Percentiles rank a stretch among this genome's conserved stretches.
Conservation (phyloP, 805 yeast species). For the Ogataea pignaliae region DNA sequence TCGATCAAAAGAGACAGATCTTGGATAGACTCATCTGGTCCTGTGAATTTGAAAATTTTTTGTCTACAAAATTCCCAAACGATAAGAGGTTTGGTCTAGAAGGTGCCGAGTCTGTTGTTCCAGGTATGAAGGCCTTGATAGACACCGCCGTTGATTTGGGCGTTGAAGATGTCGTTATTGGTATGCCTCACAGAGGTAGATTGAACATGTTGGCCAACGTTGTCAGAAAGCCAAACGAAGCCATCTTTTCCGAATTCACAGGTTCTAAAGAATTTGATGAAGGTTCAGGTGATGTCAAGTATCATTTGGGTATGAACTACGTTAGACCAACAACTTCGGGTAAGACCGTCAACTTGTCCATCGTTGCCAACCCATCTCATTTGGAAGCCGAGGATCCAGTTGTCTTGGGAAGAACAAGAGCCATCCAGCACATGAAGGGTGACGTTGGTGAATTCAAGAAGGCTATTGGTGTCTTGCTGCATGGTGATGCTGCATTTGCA, state of each 20-base stretch:
- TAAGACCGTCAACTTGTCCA: constrained; percentile 87
- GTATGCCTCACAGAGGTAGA: constrained; percentile 99
- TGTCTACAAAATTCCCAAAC: constrained; percentile 94
- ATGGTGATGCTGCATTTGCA: constrained; percentile 99
- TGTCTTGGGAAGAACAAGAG: constrained; percentile 96
- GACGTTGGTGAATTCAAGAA: constrained; percentile 80
- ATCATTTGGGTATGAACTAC: constrained; percentile 99
- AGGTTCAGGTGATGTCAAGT: constrained; percentile 98
- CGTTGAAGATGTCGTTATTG: constrained; percentile 92
- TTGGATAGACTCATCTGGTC: constrained; percentile 97
- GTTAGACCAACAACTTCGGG: constrained; percentile 99
- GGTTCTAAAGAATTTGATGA: constrained; percentile 87
- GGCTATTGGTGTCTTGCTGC: constrained; percentile 89
- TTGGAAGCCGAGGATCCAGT: constrained; percentile 99
- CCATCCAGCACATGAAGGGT: constrained; percentile 85
- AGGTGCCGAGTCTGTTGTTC: constrained; percentile 96
- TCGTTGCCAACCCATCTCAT: constrained; percentile 99
- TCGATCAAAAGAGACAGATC: constrained; percentile 93
- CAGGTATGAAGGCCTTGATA: constrained; percentile 94
- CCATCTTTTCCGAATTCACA: constrained; percentile 92
- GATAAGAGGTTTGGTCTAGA: constrained; percentile 98
- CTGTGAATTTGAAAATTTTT: constrained; percentile 85
- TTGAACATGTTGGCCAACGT: constrained; percentile 96
- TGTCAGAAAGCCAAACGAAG: constrained; percentile 97
- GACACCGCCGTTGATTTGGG: constrained; percentile 92